A percentile compares a stretch with the other conserved stretches of the same genome.
phyloP scores from a whole-genome alignment of 2,329 filamentous ascomycete species.

The Neonectria sp. region DNA sequence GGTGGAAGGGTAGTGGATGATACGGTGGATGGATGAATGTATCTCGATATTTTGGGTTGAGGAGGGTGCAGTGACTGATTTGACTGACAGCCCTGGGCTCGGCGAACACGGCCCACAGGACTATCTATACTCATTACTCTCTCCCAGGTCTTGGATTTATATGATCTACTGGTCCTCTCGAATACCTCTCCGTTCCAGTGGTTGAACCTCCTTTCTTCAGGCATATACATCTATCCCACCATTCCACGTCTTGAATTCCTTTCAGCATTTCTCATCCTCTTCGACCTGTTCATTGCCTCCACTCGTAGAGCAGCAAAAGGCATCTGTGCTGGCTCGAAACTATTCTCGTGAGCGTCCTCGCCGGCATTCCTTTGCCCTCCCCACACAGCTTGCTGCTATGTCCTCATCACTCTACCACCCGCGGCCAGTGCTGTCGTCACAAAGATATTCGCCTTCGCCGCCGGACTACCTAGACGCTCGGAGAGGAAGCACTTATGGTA shows the following conservation, averaged over 20 bases:
- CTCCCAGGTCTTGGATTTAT: constrained; percentile 57
- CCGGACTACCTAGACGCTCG: constrained; percentile 65
- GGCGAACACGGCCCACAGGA: constrained; percentile 52
- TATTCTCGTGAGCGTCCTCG: constrained; percentile 48
- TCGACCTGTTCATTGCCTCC: constrained; percentile 52
- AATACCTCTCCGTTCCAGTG: constrained; percentile 57
- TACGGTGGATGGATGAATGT: constrained; percentile 52
- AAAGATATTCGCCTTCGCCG: constrained; percentile 63
- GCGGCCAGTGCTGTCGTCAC: constrained; percentile 65
- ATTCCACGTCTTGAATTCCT: constrained; percentile 62
- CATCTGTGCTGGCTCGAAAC: constrained; percentile 48
- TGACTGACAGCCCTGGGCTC: constrained; percentile 50
- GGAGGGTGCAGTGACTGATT: constrained; percentile 43
- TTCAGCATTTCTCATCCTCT: constrained; percentile 60
- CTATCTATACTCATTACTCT: constrained; percentile 49
- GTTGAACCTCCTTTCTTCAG: constrained; percentile 50
- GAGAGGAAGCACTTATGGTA: constrained; percentile 54
- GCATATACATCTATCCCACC: constrained; percentile 60
- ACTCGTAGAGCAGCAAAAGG: constrained; percentile 49
- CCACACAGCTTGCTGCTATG: constrained; percentile 48
- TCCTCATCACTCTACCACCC: constrained; percentile 58
- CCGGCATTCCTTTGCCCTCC: constrained; percentile 53
- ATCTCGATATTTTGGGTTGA: constrained; percentile 54
- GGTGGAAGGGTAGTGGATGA: constrained; percentile 17
- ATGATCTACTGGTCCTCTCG: constrained; percentile 53